phyloP scores from a whole-genome alignment of 352 stramenopile species.

The Saprolegnia parasitica region DNA sequence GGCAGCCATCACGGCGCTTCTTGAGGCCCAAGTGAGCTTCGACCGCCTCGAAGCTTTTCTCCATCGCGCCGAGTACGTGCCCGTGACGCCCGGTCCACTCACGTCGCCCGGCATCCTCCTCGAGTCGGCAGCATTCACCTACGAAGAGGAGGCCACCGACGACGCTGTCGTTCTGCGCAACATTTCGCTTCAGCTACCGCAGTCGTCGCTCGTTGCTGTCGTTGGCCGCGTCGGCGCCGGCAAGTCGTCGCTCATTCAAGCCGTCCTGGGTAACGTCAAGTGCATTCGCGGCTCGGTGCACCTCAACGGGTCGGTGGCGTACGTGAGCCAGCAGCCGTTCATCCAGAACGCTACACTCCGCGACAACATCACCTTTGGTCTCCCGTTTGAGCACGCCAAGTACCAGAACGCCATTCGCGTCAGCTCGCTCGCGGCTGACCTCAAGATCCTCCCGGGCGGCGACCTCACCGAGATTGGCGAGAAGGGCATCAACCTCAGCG shows the following conservation, averaged over 20 bases:
- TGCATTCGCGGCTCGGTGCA: slow-evolving; percentile 32
- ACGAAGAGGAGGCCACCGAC: slow-evolving; percentile 27
- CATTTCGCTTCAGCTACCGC: not conserved
- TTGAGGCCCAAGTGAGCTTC: slow-evolving; percentile 55
- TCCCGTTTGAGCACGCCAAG: slow-evolving; percentile 46
- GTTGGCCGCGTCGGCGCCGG: slow-evolving; percentile 89
- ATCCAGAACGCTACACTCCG: too few relatives aligned
- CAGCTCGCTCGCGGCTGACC: slow-evolving; percentile 38
- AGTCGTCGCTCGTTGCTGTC: slow-evolving; percentile 62
- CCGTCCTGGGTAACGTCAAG: slow-evolving; percentile 84
- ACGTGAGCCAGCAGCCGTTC: slow-evolving; percentile 93
- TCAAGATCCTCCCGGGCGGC: slow-evolving; percentile 45
- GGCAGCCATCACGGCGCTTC: slow-evolving; percentile 46
- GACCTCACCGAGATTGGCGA: slow-evolving; percentile 50
- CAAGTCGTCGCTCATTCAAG: slow-evolving; percentile 93
- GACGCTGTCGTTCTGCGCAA: slow-evolving; percentile 40
- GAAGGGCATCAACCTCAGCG: too few relatives aligned
- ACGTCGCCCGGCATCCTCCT: slow-evolving; percentile 41
- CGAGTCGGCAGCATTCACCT: slow-evolving; percentile 62
- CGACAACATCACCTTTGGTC: slow-evolving; percentile 95
- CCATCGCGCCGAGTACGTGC: slow-evolving; percentile 33
- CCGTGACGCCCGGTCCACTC: slow-evolving; percentile 67
- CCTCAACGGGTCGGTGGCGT: slow-evolving; percentile 87
- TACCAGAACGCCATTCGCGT: slow-evolving; percentile 33
- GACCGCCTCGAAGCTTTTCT: slow-evolving; percentile 54